Base-by-base conservation (phyloP, 2,329 filamentous ascomycete genomes). In the Balansia obtecta region DNA sequence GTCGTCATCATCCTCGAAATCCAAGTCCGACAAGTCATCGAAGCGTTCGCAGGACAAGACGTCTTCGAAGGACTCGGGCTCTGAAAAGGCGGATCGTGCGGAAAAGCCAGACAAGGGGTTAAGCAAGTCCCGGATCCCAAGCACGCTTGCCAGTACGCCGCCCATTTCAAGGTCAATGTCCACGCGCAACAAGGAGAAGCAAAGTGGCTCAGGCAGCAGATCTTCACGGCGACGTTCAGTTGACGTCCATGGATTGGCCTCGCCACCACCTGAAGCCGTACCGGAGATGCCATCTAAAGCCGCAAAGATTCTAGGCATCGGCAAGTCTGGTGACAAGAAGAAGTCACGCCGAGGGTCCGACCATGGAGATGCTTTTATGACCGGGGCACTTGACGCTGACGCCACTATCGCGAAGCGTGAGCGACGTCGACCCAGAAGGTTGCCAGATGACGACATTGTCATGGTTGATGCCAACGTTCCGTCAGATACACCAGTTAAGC, bases 271-370 rank as follows among this genome's bases (percentile, higher is more conserved):
- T 2, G 87, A 89, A 32, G 79, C 85, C 33, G 69, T 74, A 41
- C 74, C 75, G 3, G 77, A 79, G 48, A 76, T 88, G 61, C 76
- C 83, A 8, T 76, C 80, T 44, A 95, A 94, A 66, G 88, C 87
- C 30, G 86, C 87, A 33, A 89, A 83, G 65, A 68, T 91, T 48
- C 80, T 93, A 2, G 80, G 89, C 70, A 57, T 77, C 22, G 71
- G 71, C 40, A 68, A 67, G 49, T 63, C 66, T 13, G 61, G 60
- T 42, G 66, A 65, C 54, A 70, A 65, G 54, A 69, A 66, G 48
- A 70, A 77, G 63, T 57, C 62, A 33, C 75, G 76, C 50, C 80
- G 72, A 55, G 39, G 53, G 8, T 63, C 64, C 11, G 69, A 71
- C 12, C 72, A 79, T 8, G 73, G 77, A 27, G 75, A 79, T 41